Base-by-base conservation (phyloP, 2,329 filamentous ascomycete species). In the Beauveria scarabaeidicola region DNA sequence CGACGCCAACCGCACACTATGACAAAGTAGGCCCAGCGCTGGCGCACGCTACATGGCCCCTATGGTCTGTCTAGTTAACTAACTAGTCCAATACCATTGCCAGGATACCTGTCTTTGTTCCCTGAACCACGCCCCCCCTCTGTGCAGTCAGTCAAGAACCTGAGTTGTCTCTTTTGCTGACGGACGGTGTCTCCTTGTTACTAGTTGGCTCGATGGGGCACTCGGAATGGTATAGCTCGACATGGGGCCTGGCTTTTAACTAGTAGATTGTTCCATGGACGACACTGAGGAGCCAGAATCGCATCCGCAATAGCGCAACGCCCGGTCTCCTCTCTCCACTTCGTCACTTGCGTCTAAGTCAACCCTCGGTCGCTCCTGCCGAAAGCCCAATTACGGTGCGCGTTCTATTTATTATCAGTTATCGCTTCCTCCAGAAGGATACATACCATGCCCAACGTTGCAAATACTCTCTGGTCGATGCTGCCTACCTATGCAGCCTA, bases 221-320 rank as follows among this genome's bases (percentile, higher is more conserved):
- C 17, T 54, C 40, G n/a, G n/a, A 25, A 32, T 19, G 23, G 25
- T 32, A 32, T 44, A 44, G 25, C 17, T 32, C 38, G 51, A 19
- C 38, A 53, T 54, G 52, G 41, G 41, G 27, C 53, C 13, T 48
- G 19, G 9, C 19, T 36, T 25, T 56, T 36, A 5, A 23, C 52
- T 19, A 36, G 32, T 15, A 36, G 29, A 38, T 46, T 36, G 7
- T 13, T 47, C n/a, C 41, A 23, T 21, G 23, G 19, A 27, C 51
- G 29, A n/a, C 15, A n/a, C 21, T 19, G 53, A 46, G 53, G 10
- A 47, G 29, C 43, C 29, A 46, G 43, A 47, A 56, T 56, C 43
- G 53, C 53, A 56, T 56, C 27, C 53, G 53, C 53, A 56, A 47
- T 56, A 47, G 41, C 43, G 43, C 43, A 46, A 47, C 53, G 53